Base-by-base conservation (phyloP, 805 yeast genomes). In the Brettanomyces sp. region DNA sequence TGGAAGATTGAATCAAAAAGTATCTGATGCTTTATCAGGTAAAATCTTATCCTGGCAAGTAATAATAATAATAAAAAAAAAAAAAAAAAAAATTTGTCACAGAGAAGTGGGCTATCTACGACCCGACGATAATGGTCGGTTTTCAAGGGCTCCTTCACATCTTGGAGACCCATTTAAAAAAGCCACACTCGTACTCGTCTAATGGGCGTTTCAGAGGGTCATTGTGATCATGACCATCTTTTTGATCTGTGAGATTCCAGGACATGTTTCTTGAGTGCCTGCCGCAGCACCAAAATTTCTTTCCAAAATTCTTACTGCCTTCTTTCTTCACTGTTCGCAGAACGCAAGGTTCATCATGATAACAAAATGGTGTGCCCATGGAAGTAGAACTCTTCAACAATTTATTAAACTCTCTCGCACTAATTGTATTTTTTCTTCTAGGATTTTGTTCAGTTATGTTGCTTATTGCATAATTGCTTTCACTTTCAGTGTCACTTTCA, bases 201-300 rank as follows among this genome's bases (percentile, higher is more conserved):
- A n/a, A 45, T 36, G 30, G 47, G 11, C 32, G 32, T 28, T 28
- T 28, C 32, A 28, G 7, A 46, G 47, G 50, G 32, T 42, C 35
- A 32, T 43, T 18, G 23, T 44, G 38, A 11, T 37, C 33, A 12
- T 24, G 24, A 3, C 45, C 50, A 22, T 13, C 45, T n/a, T 41
- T 28, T 3, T 36, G 18, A 5, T 52, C 49, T 24, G 50, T 52
- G 21, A 69, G 69, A 2, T 46, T 33, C 66, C 65, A 62, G 2
- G 56, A 45, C 5, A 51, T 58, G 13, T 48, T 47, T 36, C 45
- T 49, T 1, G 56, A 53, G 2, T 68, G 65, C 48, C 67, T 62
- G 0, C 65, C 49, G 55, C 83, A 78, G 22, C 74, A 66, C 82
- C 82, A 78, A 51, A 78, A 78, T 50, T 70, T 73, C 45, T 63